A percentile compares a stretch with the other conserved stretches of the same genome.
phyloP scores from a whole-genome alignment of 169 alveolate species.

The Cryptosporidium canis region DNA sequence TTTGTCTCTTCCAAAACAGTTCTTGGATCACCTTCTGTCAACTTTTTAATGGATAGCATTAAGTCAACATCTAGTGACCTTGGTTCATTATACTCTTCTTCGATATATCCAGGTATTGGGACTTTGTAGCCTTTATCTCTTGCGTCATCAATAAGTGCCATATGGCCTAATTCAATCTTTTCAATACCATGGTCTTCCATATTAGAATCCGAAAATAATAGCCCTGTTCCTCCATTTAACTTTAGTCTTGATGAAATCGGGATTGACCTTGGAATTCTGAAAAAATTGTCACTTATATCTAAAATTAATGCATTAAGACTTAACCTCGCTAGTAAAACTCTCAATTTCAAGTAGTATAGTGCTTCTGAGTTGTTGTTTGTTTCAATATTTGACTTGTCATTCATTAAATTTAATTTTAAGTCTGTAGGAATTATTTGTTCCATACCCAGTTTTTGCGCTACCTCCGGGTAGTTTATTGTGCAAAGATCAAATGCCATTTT shows the following conservation, averaged over 20 bases:
- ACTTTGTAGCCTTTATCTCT: conserved; percentile 9
- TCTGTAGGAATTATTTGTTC: conserved; percentile 31
- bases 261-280: conserved; percentile 47
- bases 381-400: neutral
- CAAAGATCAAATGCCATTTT: conserved; percentile 59
- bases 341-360: neutral
- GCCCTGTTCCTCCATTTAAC: conserved; percentile 43
- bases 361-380: conserved; percentile 13
- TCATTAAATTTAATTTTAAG: conserved; percentile 8
- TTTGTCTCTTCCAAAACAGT: conserved; percentile 46
- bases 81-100: conserved; percentile 67
- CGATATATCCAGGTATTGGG: conserved; percentile 59
- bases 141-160: neutral
- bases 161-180: neutral
- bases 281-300: conserved; percentile 56
- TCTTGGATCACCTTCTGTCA: conserved; percentile 62
- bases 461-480: conserved; percentile 53
- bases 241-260: conserved; percentile 21
- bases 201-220: conserved; percentile 49
- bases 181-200: neutral
- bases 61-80: conserved; percentile 54
- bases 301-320: conserved; percentile 58
- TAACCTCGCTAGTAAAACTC: conserved; percentile 38
- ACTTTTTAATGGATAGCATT: conserved; percentile 52
- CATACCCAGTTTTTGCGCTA: conserved; percentile 55